Evolutionary conservation across 2,329 filamentous ascomycete species (phyloP), one percentile per base, ranked within the genome.

Genomic region (Phoma sp.): DNA sequence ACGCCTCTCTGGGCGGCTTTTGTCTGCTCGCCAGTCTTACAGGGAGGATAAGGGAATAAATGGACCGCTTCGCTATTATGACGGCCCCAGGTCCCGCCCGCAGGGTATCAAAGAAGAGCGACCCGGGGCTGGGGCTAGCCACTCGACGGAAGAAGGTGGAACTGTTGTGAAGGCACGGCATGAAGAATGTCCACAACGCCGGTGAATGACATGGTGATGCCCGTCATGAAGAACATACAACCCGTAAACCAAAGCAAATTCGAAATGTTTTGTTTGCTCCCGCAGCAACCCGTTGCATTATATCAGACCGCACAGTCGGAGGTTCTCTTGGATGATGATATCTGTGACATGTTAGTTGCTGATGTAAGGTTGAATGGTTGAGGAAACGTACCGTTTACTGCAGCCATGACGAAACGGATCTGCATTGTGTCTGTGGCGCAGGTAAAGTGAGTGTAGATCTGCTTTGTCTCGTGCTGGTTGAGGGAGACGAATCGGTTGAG

Each of bases 261-360:
- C 61, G 56, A 62, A 63, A 50, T 65, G 62, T 63, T 69, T 66
- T 57, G 59, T 64, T 56, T 59, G 63, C 64, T 51, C 60, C 58
- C 55, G 50, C 56, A 58, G 32, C 39, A 46, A 53, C 49, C 50
- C 55, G 38, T 55, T 56, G 47, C 45, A 52, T 88, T 89, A 97
- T 85, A 98, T 97, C 77, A 98, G 83, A 84, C 93, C 93, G 79
- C 93, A 97, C 77, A 96, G 85, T 77, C 95, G 90, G 63, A 99
- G 87, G 81, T 99, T 99, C 81, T 98, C 95, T 83, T 99, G 95
- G 77, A 99, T 99, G 81, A 99, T 99, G 77, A 99, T 99, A 81
- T 99, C 95, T 96, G 65, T 2, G 43, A 20, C 1, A 39, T 5
- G 49, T 89, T 79, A 87, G 80, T 25, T 28, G 6, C 1, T 25